Base-by-base conservation (phyloP, 2,329 filamentous ascomycete species). In the Thermothelomyces thermophilus region DNA sequence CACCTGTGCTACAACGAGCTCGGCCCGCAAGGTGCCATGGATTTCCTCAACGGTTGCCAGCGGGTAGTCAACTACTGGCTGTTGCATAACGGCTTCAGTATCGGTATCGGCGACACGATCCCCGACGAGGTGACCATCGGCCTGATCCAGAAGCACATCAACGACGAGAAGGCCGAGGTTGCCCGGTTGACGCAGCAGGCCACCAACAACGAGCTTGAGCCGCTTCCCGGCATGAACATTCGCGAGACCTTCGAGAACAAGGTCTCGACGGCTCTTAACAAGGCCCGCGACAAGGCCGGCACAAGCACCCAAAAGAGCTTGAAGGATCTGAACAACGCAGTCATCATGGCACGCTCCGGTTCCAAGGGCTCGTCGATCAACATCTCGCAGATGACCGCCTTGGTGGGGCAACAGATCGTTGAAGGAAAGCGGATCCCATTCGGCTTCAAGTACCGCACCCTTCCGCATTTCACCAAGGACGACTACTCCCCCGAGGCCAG, bases 281-380 rank as follows among this genome's bases (percentile, higher is more conserved):
- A 86, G 56, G 60, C 60, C 19, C 60, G 60, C 52, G 93, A 98
- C 65, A 87, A 90, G 68, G 93, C 93, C 64, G 93, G 93, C 83
- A 91, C 86, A 19, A 86, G 84, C 44, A 95, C 93, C 0, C 87
- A 94, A 69, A 85, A 89, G 71, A 90, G 87, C 75, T 73, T 98
- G 66, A 96, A 95, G 72, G 89, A 96, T 69, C 76, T 87, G 62
- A 98, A 98, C 77, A 96, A 97, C 63, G 91, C 91, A 44, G 89
- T 95, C 48, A 88, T 90, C 64, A 99, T 97, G 87, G 90, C 94
- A 53, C 83, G 84, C 46, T 96, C 93, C 52, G 93, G 93, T 63
- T 98, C 94, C 60, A 99, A 99, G 75, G 93, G 93, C 67, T 97
- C 93, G 2, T 91, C 89, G 11, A 97, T 98, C 76, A 99, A 99